Percentiles rank a stretch among this genome's conserved stretches.
These are phyloP conservation scores for Neurospora sp. DNA, from an alignment of 495 filamentous ascomycete species.

Conservation along the genomic window DNA sequence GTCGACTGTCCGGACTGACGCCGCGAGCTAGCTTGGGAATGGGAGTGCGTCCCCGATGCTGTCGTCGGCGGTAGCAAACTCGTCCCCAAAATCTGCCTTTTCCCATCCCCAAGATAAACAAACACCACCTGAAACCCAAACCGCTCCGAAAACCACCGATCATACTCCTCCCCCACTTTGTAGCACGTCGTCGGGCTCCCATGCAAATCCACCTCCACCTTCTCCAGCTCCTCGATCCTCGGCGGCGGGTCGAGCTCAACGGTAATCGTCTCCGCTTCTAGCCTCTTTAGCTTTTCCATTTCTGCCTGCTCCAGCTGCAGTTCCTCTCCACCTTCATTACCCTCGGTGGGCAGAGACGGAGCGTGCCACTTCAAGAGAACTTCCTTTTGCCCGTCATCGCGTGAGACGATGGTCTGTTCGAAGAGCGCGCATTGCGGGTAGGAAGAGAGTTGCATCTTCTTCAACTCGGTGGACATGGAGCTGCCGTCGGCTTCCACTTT, in stretches of 20 bases:
- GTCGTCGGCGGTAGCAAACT: slow-evolving; percentile 24
- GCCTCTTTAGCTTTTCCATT: not conserved
- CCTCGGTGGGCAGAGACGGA: not conserved
- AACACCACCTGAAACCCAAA: slow-evolving; percentile 60
- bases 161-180: slow-evolving; percentile 55
- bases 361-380: not conserved
- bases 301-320: not conserved
- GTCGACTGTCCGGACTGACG: not conserved
- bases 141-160: slow-evolving; percentile 62
- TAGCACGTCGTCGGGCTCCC: slow-evolving; percentile 52
- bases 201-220: slow-evolving; percentile 51
- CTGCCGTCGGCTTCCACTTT: not conserved
- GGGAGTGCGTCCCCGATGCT: not conserved
- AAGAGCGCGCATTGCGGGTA: slow-evolving; percentile 62
- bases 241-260: not conserved
- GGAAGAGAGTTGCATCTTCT: slow-evolving; percentile 57
- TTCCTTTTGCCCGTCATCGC: not conserved
- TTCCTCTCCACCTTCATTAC: not conserved
- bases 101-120: slow-evolving; percentile 57
- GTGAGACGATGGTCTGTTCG: slow-evolving; percentile 41
- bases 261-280: not conserved
- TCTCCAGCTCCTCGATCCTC: slow-evolving; percentile 31
- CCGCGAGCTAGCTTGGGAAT: not conserved
- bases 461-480: slow-evolving; percentile 23
- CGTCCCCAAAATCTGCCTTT: slow-evolving; percentile 54